Evolutionary conservation across 2,329 filamentous ascomycete species (phyloP), one percentile per base, ranked within the genome.

Genomic region (Aspergillus pseudoterreus): DNA sequence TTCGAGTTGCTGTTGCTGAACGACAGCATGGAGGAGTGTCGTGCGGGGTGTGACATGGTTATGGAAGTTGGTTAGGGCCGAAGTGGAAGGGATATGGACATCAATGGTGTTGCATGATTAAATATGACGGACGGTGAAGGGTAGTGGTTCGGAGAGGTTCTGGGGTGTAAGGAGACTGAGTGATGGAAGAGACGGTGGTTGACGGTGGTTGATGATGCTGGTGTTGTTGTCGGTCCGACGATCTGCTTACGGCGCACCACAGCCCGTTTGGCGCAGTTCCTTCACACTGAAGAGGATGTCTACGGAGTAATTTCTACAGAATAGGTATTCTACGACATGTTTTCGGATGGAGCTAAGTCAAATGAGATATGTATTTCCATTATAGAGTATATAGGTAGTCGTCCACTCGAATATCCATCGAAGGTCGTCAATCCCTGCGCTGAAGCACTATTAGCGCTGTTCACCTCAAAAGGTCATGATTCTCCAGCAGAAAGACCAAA

Each of bases 11-110:
- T 54, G 57, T 66, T 66, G 60, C 58, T 66, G 56, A 63, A 57
- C 15, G 67, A 68, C 24, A 68, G 58, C 62, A 70, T 65, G 2
- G 66, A 52, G 30, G 64, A 61, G 45, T 68, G 67, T 47, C 66
- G 59, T 42, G 63, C 51, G 50, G 62, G 62, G 43, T 62, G 63
- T 42, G 68, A 54, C 68, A 70, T 70, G 48, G 44, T 47, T 24
- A 21, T 19, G 38, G 38, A 43, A 36, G 21, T 49, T 43, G 39
- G 43, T 41, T 42, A 24, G 27, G 24, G n/a, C 11, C 6, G 19
- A 38, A 30, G 44, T 35, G 44, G n/a, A 45, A 21, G 19, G 6
- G 14, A 36, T 11, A 32, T 49, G 21, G n/a, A 42, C 19, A 35
- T 51, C 39, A 47, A 17, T 15, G 38, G n/a, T 35, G 44, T 27